Conservation (phyloP, 116 monocot species). For the Posidonia oceanica region DNA sequence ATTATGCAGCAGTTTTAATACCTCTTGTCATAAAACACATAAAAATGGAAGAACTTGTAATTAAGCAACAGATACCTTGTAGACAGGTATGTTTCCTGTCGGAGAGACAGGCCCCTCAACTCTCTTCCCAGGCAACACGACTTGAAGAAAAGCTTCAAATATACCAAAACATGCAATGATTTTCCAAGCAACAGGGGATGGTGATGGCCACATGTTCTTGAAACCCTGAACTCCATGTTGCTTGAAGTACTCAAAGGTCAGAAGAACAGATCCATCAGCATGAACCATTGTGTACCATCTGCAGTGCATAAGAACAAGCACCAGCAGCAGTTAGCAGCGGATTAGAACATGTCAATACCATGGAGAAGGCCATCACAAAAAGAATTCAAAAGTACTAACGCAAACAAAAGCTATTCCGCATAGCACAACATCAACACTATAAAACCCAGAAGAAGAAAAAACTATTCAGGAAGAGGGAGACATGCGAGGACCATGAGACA, state of each 20-base stretch:
- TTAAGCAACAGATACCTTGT: slow-evolving; percentile 49
- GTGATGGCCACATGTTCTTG: slow-evolving; percentile 63
- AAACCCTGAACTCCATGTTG: slow-evolving; percentile 64
- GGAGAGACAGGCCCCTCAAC: slow-evolving; percentile 94
- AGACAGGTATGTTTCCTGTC: slow-evolving; percentile 71
- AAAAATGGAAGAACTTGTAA: neutral
- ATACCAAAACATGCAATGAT: slow-evolving; percentile 74
- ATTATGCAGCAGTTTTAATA: no score
- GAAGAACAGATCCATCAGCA: slow-evolving; percentile 80
- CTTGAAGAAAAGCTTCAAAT: slow-evolving; percentile 89
- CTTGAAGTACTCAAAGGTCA: slow-evolving; percentile 53
- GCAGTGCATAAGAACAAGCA: slow-evolving; percentile 7
- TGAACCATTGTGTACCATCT: slow-evolving; percentile 99
- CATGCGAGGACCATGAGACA: no score
- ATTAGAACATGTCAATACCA: neutral
- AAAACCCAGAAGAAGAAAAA: neutral
- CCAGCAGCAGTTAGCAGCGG: neutral
- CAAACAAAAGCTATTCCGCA: no score
- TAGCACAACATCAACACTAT: no score
- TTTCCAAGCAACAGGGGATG: slow-evolving; percentile 76
- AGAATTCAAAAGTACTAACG: no score
- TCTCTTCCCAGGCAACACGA: slow-evolving; percentile 71
- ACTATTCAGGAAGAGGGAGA: neutral
- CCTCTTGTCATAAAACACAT: no score
- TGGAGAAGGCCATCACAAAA: no score